Evolutionary conservation across 139 green algal genomes (phyloP), one percentile per base, ranked within the genome.

Genomic region (Trebouxia sp.): DNA sequence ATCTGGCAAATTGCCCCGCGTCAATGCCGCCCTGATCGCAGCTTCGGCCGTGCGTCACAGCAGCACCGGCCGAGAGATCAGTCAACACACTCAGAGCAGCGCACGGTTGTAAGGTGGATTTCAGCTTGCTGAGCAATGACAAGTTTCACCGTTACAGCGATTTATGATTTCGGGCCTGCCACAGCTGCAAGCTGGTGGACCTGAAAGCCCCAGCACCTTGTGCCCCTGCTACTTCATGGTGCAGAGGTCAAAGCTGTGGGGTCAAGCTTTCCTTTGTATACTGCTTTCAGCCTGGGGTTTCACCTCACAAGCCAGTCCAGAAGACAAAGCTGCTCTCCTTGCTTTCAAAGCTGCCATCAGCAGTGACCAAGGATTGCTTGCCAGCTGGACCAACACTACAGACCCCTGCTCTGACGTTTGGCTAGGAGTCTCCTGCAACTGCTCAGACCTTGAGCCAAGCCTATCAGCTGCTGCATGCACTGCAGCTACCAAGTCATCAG

Each of bases 311-410:
- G 51, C 38, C 11, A 50, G 20, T 32, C 32, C 66, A 32, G 39
- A 14, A 48, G 87, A 90, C 79, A 90, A 90, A 76, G 20, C 26
- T 24, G 87, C 87, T 20, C 84, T 90, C 35, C 77, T 90, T 55
- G 67, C 62, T 0, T 90, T 90, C 53, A 88, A 88, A 58, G 30
- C 41, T 6, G 15, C 39, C 24, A 62, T 56, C n/a, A 51, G 39
- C 32, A 50, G 75, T 17, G 66, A 79, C 17, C 28, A 65, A 58
- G 69, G 55, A 14, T 67, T 91, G 53, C 62, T 90, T 51, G 10
- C n/a, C 10, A 50, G 37, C 6, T 91, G 87, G 87, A 45, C 14
- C 53, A 76, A 62, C 6, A 48, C 65, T 4, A 81, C 80, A 3
- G 87, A 91, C 70, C 87, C 87, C 0, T 91, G 87, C 43, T 26